A percentile compares a stretch with the other conserved stretches of the same genome.
These are phyloP conservation scores for Clonostachys byssicola DNA, from an alignment of 2,329 filamentous ascomycete species.

Conservation along the genomic window DNA sequence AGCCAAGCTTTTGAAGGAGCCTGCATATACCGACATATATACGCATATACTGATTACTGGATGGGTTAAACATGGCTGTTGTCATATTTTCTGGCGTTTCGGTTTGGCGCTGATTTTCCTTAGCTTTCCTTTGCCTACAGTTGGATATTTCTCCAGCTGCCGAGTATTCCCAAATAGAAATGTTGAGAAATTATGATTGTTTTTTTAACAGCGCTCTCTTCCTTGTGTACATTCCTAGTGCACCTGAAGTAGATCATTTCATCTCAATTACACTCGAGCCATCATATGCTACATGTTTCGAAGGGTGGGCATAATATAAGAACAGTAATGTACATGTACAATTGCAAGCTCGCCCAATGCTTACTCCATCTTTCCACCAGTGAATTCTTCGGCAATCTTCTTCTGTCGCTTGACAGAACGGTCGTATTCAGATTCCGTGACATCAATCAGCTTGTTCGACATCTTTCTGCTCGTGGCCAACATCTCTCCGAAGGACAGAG, in stretches of 20 bases:
- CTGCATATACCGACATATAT: no score
- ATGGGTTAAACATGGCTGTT: no score
- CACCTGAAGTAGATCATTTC: no score
- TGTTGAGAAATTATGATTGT: no score
- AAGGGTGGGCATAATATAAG: neutral
- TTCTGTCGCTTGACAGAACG: constrained; percentile 48
- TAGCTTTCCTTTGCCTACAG: no score
- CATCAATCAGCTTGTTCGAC: constrained; percentile 28
- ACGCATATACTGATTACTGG: no score
- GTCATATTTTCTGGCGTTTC: neutral
- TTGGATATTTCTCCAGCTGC: no score
- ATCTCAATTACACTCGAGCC: neutral
- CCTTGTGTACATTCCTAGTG: no score
- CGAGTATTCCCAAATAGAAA: no score
- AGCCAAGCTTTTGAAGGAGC: no score
- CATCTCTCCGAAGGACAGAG: constrained; percentile 39
- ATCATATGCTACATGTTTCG: neutral
- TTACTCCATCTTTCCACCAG: constrained; percentile 51
- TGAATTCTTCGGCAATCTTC: constrained; percentile 53
- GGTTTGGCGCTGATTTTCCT: neutral
- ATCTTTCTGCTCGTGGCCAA: constrained; percentile 26
- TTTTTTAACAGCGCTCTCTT: no score
- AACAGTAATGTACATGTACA: neutral
- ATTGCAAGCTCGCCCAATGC: constrained; percentile 3
- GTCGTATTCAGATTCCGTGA: constrained; percentile 29